Evolutionary conservation across 306 rosid genomes (phyloP), one percentile per base, ranked within the genome.

Genomic region (Medicago lupulina): DNA sequence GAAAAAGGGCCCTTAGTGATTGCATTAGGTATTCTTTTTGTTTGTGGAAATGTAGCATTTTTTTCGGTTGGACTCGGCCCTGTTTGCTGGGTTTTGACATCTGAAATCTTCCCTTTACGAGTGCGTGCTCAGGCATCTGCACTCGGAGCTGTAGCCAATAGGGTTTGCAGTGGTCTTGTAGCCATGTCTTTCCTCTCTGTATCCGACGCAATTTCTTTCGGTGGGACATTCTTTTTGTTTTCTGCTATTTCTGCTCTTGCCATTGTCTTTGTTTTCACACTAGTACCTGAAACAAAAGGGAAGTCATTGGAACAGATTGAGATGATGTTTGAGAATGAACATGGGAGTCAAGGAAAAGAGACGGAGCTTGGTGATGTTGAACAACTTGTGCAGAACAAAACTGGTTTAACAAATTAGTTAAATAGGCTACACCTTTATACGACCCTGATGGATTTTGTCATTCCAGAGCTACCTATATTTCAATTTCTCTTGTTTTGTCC

Each of bases 41-140:
- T 94, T 54, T 89, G 96, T 58, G 98, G 96, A 49, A 94, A 91
- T 85, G 98, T 90, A n/a, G 98, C 97, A 63, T 94, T 94, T 85
- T 94, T 91, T 84, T 94, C 97, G 3, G 79, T 94, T 54, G 98
- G 98, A 78, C 71, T 94, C 8, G 97, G 98, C 18, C 98, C 98
- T 15, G 86, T 92, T 63, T 87, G 98, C 83, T 94, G 98, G 98
- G 98, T 94, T 80, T 38, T 92, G 80, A 85, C 97, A 38, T 85
- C 97, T 0, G 98, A 94, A 83, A 94, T 94, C 78, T 94, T 91
- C 83, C 98, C 98, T 76, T 74, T 94, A 38, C 79, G 89, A 28
- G 83, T 92, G 36, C 92, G 97, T 31, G 95, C 97, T 55, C 98
- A 94, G 76, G 98, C 98, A 34, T 79, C 95, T 0, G 98, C 97